These are phyloP conservation scores for Pseudognaphalium luteoalbum DNA, from an alignment of 129 eudicot species.

Conservation along the genomic window DNA sequence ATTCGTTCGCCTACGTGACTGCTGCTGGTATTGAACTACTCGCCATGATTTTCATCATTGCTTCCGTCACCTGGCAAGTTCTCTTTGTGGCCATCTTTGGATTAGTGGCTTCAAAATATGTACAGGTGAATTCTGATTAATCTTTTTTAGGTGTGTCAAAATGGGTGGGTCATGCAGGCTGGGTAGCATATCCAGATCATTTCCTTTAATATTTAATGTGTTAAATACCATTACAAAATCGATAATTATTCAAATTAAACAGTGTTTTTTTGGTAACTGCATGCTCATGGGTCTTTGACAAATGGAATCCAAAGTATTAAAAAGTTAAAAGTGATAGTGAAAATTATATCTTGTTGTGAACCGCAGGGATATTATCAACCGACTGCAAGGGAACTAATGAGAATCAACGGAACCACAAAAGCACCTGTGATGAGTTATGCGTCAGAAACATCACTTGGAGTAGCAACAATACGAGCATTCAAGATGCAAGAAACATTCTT, in stretches of 20 bases:
- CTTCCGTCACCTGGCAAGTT: conserved; percentile 90
- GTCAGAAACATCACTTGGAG: conserved; percentile 82
- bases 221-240: too few relatives aligned
- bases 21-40: conserved; percentile 44
- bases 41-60: conserved; percentile 55
- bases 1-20: conserved; percentile 33
- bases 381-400: conserved; percentile 74
- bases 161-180: too few relatives aligned
- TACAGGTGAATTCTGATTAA: conserved; percentile 48
- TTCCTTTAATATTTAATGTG: too few relatives aligned
- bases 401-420: conserved; percentile 85
- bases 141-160: conserved; percentile 1
- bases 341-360: background rate
- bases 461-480: conserved; percentile 76
- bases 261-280: too few relatives aligned
- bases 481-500: conserved; percentile 61
- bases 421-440: conserved; percentile 85
- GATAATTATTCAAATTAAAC: too few relatives aligned
- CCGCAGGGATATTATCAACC: conserved; percentile 67
- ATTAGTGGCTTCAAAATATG: conserved; percentile 49
- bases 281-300: too few relatives aligned
- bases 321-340: background rate
- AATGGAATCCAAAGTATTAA: background rate
- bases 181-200: background rate
- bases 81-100: conserved; percentile 64